Evolutionary conservation across 2,329 filamentous ascomycete species (phyloP), one percentile per base, ranked within the genome.

Genomic region (Curvularia sp.): DNA sequence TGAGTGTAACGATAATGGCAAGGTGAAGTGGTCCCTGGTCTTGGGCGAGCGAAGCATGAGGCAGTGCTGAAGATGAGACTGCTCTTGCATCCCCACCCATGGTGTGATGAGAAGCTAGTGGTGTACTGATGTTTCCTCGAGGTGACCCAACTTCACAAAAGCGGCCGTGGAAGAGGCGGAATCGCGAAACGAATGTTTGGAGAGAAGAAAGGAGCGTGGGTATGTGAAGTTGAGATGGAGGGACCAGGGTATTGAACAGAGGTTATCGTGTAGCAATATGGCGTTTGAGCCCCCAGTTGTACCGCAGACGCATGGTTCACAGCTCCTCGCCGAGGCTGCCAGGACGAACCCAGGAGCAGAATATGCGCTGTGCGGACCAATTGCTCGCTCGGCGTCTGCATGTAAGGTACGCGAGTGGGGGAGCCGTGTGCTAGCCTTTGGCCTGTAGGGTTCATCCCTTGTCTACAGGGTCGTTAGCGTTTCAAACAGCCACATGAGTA

Each of bases 1-100:
- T 77, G 57, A 82, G 72, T 33, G 76, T 69, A 38, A 77, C 67
- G 42, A 78, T 78, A 53, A 80, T 78, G 30, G 72, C 77, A 58
- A 82, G 69, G 28, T 81, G 77, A 12, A 66, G 61, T 39, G 64
- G 61, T 1, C 67, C 70, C 50, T 69, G 76, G 62, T 76, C 72
- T 53, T 64, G 61, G 59, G 64, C 62, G 62, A 60, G 66, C 61
- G 55, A 63, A 55, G 55, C 59, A 46, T 38, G 60, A 54, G 31
- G 48, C 41, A 41, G 47, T 52, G 52, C 49, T 42, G 55, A 49
- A 49, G 58, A 48, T 39, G 56, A 47, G 47, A 57, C 46, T 41
- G 38, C 49, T 48, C 54, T 55, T 18, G 53, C 66, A 72, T 60
- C 63, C 60, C 57, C 65, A 70, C 50, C 59, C 68, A 70, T 70